Conservation (phyloP, 163 green algal species). For the Chlorella variabilis region DNA sequence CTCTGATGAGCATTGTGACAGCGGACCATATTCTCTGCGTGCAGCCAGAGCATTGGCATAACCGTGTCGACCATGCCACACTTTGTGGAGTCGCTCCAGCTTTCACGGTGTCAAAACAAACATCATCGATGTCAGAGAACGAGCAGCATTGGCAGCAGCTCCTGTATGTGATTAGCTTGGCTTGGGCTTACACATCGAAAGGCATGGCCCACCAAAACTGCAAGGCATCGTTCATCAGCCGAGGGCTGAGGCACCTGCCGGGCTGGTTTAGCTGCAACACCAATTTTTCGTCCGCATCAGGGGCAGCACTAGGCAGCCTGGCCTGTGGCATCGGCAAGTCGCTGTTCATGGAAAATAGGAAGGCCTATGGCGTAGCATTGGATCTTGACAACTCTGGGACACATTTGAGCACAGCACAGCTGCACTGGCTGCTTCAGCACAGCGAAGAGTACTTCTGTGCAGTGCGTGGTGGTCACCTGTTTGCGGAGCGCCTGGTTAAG, state of each 20-base stretch:
- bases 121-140: no score
- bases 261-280: slow-evolving; percentile 31
- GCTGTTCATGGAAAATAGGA: slow-evolving; percentile 51
- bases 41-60: not conserved
- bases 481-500: not conserved
- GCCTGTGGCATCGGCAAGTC: slow-evolving; percentile 25
- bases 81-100: no score
- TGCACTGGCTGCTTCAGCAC: not conserved
- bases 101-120: not conserved
- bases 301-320: not conserved
- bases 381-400: slow-evolving; percentile 2
- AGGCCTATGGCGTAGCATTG: slow-evolving; percentile 11
- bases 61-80: not conserved
- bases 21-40: not conserved
- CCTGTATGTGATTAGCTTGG: slow-evolving; percentile 40
- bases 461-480: not conserved
- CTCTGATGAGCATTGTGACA: not conserved
- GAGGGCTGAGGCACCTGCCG: slow-evolving; percentile 8
- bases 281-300: not conserved
- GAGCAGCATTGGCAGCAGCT: not conserved
- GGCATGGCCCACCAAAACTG: not conserved
- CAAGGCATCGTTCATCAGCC: not conserved
- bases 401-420: not conserved
- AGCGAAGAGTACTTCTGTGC: slow-evolving; percentile 1
- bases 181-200: slow-evolving; percentile 22